Evolutionary conservation across 768 basidiomycete genomes (phyloP), one percentile per base, ranked within the genome.

Genomic region (Leccinum variicolor): DNA sequence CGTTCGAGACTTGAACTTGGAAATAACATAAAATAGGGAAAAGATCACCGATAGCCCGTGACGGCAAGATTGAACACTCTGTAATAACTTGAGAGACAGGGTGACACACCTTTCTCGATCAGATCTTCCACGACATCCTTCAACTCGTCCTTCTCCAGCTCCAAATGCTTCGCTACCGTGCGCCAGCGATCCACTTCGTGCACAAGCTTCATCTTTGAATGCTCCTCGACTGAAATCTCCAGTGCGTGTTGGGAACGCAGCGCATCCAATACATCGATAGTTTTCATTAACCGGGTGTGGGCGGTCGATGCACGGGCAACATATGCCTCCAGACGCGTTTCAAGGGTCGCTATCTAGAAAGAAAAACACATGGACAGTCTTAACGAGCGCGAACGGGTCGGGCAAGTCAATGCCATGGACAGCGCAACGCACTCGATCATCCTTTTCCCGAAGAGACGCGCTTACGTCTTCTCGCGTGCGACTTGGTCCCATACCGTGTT

Each of bases 91-190:
- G 39, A 23, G 15, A 26, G 19, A 50, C 19, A 34, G 26, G 8
- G 17, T 28, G 23, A 10, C 81, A 41, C 62, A 86, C 86, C 81
- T 82, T 83, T 84, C 67, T 84, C 76, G n/a, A 84, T 76, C 41
- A 87, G 65, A 52, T 77, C 68, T 50, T 76, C 62, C 1, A 87
- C 81, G 6, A 78, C 81, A 45, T 83, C 81, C 60, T 79, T 75
- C 64, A 85, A 63, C 54, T 84, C 81, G 64, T 85, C 81, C 55
- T 69, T 73, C 61, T 86, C 83, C 2, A 66, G 63, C 66, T 85
- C 79, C 6, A 74, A 66, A 2, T 59, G 60, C 33, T 66, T 70
- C 4, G 77, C 70, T 6, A 70, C 51, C 3, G 63, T 66, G 8
- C 64, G 62, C 61, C 76, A 76, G 9, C 72, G 63, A 36, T 74